Base-by-base conservation (phyloP, 331 rosid species). In the Quercus tomentella region DNA sequence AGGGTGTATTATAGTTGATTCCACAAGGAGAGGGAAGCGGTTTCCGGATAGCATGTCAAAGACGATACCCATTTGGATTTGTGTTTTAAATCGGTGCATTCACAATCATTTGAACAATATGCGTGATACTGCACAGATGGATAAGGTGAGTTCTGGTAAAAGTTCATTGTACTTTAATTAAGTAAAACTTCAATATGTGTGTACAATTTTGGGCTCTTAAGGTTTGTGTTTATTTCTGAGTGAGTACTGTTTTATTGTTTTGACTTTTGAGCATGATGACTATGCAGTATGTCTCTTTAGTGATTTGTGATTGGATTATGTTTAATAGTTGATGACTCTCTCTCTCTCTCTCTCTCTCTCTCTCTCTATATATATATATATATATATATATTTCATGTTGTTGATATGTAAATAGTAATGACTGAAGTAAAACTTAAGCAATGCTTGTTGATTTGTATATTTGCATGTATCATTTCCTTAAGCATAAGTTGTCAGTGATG, bases 21-120 rank as follows among this genome's bases (percentile, higher is more conserved):
- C 99, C 56, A 95, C 99, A 45, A 82, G 97, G 21, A 88, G 80
- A 86, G 99, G 99, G 85, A 95, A 93, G 84, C 86, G 96, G 49
- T 95, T 93, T 82, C 99, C 99, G 18, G 97, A 95, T 35, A 95
- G 99, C 86, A 90, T 95, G 99, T 95, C 99, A 6, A 95, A 93
- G 86, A 93, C 99, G 2, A 90, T 95, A 72, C 97, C 99, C 73
- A 90, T 95, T 71, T 95, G 97, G 99, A 81, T 96, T 5, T 95
- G 97, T 74, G 93, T 95, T 80, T 78, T 92, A 81, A 95, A 95
- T 80, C 93, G 99, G 4, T 88, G 92, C 9, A 85, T 95, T 83
- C 33, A 23, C 28, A 80, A 81, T 37, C 81, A 72, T 83, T 76
- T 80, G 79, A 86, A 73, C 72, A 80, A 83, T 58, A 49, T 63